phyloP scores from a whole-genome alignment of 495 filamentous ascomycete species.

The Podospora pseudopauciseta region DNA sequence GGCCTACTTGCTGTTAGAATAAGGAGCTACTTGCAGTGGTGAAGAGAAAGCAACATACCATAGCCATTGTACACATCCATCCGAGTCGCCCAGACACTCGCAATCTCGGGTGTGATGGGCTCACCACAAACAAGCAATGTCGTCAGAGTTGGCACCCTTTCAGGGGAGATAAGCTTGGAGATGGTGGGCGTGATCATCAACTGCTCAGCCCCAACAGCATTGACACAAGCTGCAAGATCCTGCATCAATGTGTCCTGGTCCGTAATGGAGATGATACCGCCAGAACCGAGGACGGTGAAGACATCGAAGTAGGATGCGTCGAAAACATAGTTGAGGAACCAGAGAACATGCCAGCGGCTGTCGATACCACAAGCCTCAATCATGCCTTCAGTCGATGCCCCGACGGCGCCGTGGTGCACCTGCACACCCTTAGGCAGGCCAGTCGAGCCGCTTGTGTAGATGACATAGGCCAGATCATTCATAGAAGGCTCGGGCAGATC shows the following conservation, averaged over 20 bases:
- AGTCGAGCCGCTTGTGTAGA: conserved; percentile 69
- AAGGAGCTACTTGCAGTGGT: no score
- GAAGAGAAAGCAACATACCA: no score
- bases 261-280: conserved; percentile 46
- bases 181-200: no score
- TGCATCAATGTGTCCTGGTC: conserved; percentile 14
- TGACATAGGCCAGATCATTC: conserved; percentile 51
- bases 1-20: no score
- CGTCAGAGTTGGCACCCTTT: no score
- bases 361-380: conserved; percentile 20
- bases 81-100: no score
- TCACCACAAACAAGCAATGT: no score
- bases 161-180: no score
- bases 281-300: conserved; percentile 61
- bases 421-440: conserved; percentile 64
- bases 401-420: conserved; percentile 49
- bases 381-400: conserved; percentile 24
- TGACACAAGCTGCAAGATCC: conserved; percentile 19
- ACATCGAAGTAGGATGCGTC: conserved; percentile 71
- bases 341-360: conserved; percentile 50
- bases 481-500: no score
- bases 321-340: conserved; percentile 71
- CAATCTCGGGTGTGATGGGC: no score
- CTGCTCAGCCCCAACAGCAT: not conserved
- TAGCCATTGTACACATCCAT: no score